Base-by-base conservation (phyloP, 495 filamentous ascomycete species). In the Aspergillus olivimuriae region DNA sequence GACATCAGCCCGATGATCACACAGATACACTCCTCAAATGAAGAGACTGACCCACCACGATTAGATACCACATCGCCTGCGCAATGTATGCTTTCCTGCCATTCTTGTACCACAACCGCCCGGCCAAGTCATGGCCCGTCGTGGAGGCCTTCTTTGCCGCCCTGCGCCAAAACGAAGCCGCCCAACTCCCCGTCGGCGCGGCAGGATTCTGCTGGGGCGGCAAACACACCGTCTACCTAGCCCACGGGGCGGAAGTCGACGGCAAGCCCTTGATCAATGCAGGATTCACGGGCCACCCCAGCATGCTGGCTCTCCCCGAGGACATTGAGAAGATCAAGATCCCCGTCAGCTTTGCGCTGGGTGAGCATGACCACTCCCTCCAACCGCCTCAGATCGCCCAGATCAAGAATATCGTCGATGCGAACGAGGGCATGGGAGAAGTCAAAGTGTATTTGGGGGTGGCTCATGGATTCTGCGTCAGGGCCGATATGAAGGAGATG, bases 131-230 rank as follows among this genome's bases (percentile, higher is more conserved):
- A 37, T 56, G 58, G 49, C 76, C 77, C 6, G 61, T 66, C 8
- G 55, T 83, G 12, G 44, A 55, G 9, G 19, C 49, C 7, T 83
- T 79, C 56, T 56, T 81, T 51, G 39, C 55, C 43, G 45, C 61
- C 2, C 40, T 80, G 1, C 71, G 76, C 43, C 48, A 57, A 35
- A 52, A 60, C 12, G 56, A 61, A 41, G 55, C 43, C 34, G 46
- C 55, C 3, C 15, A 23, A 28, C 44, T 47, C 38, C 54, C 53
- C 43, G 50, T 82, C 34, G 73, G 70, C 21, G 65, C 62, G 1
- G 71, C 75, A 0, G 80, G 80, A 0, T 82, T 76, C 52, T 81
- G 78, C 55, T 82, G 76, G 78, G 79, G 79, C 24, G 80, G 77
- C 2, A 72, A 70, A 43, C 66, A 77, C 46, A 54, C 67, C 0